phyloP scores from a whole-genome alignment of 768 basidiomycete species.

The Tylopilus sp. region DNA sequence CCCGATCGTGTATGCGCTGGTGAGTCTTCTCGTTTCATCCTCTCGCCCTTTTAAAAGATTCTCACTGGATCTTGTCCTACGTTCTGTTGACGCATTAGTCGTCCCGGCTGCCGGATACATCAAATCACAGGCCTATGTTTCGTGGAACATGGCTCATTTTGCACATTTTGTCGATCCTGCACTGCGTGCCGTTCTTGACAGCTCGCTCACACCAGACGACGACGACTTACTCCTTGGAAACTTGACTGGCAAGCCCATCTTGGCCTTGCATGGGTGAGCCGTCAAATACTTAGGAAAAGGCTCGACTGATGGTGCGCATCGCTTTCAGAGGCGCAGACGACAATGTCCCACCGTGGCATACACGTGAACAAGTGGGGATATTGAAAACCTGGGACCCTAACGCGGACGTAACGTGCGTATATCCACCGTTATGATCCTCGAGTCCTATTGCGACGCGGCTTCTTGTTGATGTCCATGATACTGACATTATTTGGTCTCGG shows the following conservation, averaged over 20 bases:
- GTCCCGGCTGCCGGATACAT: conserved; percentile 80
- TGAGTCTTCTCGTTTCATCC: conserved; percentile 24
- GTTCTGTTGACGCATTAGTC: conserved; percentile 35
- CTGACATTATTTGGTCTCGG: not conserved
- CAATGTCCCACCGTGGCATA: conserved; percentile 88
- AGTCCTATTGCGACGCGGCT: not conserved
- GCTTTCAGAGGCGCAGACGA: conserved; percentile 65
- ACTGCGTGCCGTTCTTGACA: conserved; percentile 67
- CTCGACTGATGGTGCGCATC: not conserved
- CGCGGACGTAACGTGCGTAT: conserved; percentile 50
- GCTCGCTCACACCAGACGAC: conserved; percentile 77
- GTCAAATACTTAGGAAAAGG: not conserved
- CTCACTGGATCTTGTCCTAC: not conserved
- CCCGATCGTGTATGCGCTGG: conserved; percentile 73
- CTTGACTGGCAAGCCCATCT: conserved; percentile 59
- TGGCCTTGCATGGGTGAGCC: conserved; percentile 76
- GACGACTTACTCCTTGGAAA: conserved; percentile 86
- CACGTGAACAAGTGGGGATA: conserved; percentile 58
- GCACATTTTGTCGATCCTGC: conserved; percentile 77
- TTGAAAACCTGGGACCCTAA: conserved; percentile 55
- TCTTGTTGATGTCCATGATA: not conserved
- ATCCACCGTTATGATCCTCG: not conserved
- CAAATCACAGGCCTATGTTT: conserved; percentile 84
- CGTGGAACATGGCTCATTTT: conserved; percentile 67
- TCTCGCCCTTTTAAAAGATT: too few relatives aligned